Conservation (phyloP, 1,284 basidiomycete species). For the Phellopilus nigrolimitatus region DNA sequence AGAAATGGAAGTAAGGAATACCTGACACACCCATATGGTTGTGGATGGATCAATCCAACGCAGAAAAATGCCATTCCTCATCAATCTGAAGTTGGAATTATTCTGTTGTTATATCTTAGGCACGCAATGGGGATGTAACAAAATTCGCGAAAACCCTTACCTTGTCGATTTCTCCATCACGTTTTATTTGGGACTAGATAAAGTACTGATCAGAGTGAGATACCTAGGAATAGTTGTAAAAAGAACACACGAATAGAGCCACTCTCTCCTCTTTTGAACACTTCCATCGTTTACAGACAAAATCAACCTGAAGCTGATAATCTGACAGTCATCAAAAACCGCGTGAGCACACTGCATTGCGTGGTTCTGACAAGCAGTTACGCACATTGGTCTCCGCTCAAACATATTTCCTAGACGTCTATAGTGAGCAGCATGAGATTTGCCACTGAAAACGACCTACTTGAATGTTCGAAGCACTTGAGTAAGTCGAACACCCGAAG, state of each 20-base stretch:
- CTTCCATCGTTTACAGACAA: slow-evolving; percentile 20
- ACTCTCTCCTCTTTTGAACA: slow-evolving; percentile 14
- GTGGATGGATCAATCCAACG: slow-evolving; percentile 18
- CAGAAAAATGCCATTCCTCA: slow-evolving; percentile 17
- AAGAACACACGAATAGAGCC: slow-evolving; percentile 6
- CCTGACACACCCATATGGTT: slow-evolving; percentile 17
- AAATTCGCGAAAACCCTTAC: neutral
- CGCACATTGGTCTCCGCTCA: slow-evolving; percentile 16
- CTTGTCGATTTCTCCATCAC: slow-evolving; percentile 1
- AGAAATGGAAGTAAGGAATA: neutral
- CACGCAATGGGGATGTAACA: neutral
- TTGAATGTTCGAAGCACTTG: slow-evolving; percentile 17
- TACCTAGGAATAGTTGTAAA: too few relatives aligned
- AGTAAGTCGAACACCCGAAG: slow-evolving; percentile 9
- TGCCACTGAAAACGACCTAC: neutral
- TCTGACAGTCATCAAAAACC: slow-evolving; percentile 3
- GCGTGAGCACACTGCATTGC: neutral
- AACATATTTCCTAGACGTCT: slow-evolving; percentile 12
- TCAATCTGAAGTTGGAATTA: slow-evolving; percentile 14
- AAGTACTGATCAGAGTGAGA: too few relatives aligned
- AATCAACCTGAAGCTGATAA: slow-evolving; percentile 17
- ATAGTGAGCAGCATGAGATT: neutral
- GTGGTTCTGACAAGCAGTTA: neutral
- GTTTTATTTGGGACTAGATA: too few relatives aligned
- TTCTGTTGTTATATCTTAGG: slow-evolving; percentile 4